Base-by-base conservation (phyloP, 2,329 filamentous ascomycete genomes). In the Bipolaris zeicola region DNA sequence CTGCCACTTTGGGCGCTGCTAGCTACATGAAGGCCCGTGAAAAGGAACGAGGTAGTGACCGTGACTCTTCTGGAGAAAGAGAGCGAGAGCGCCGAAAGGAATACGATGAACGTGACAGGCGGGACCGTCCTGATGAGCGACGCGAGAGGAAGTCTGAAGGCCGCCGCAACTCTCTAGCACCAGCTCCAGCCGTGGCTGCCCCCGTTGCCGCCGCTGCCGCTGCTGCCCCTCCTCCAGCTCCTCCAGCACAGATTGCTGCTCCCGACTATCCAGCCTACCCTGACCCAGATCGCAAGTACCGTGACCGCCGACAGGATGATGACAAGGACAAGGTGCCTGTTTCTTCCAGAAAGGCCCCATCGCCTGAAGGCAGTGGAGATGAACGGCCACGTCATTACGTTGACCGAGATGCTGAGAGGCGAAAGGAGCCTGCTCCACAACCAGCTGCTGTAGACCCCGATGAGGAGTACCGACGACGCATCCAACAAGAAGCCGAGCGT, bases 391-490 rank as follows among this genome's bases (percentile, higher is more conserved):
- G 74, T 20, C 72, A 76, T 52, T 76, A 77, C 39, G 73, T 74
- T 24, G 71, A 76, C 8, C 66, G 69, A 18, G 74, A 75, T 24
- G 51, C 58, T 16, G 72, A 77, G 16, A 72, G 70, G 47, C 68
- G 67, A 16, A 72, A 67, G 39, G 76, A 77, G 3, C 52, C 65
- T 28, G 63, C 61, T 31, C 62, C 68, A 4, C 65, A 70, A 41
- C 67, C 72, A 7, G 54, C 70, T 13, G 61, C 69, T 18, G 47
- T 80, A 2, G 80, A 82, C 52, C 76, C 81, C 4, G 80, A 83
- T 38, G 80, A 82, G 60, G 81, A 83, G 34, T 83, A 82, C 60
- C 78, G 80, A 41, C 79, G 80, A 28, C 77, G 80, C 7, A 74
- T 81, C 14, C 77, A 79, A 55, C 73, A 77, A 52, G 80, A 81